Percentiles rank a stretch among this genome's conserved stretches.
These are phyloP conservation scores for Solanum appendiculatum DNA, from an alignment of 257 asterid genomes.

Conservation along the genomic window DNA sequence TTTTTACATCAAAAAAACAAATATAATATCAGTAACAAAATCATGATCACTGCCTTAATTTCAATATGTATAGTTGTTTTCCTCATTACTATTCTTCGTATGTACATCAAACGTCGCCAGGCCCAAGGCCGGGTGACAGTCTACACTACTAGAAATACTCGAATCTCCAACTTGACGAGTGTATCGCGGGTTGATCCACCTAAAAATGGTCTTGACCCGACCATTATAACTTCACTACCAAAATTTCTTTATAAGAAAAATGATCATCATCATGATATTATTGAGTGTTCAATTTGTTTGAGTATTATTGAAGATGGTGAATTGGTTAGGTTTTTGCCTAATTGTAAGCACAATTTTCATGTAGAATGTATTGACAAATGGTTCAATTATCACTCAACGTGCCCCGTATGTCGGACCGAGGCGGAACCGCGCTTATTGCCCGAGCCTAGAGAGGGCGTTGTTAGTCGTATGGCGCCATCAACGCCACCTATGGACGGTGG, in stretches of 20 bases:
- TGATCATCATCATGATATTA: neutral
- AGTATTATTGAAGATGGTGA: conserved; percentile 61
- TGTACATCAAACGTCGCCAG: conserved; percentile 60
- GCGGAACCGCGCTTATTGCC: conserved; percentile 43
- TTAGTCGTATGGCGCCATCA: neutral
- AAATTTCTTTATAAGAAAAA: conserved; percentile 18
- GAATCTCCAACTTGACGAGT: conserved; percentile 18
- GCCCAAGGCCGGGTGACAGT: conserved; percentile 30
- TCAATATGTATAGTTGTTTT: conserved; percentile 46
- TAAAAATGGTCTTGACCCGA: conserved; percentile 48
- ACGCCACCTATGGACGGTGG: too few species aligned
- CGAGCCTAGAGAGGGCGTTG: conserved; percentile 51
- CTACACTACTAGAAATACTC: neutral
- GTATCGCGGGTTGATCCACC: conserved; percentile 27
- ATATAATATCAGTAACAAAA: conserved; percentile 33
- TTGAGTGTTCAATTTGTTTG: conserved; percentile 74
- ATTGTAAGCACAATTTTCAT: conserved; percentile 74
- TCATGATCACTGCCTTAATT: conserved; percentile 55
- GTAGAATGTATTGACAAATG: conserved; percentile 65
- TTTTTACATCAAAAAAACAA: neutral
- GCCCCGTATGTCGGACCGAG: conserved; percentile 77
- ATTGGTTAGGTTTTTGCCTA: conserved; percentile 41
- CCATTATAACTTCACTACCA: conserved; percentile 46
- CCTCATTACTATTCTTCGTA: conserved; percentile 42
- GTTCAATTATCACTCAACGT: conserved; percentile 51